Evolutionary conservation across 768 basidiomycete species (phyloP).

Genomic region (Suillus subluteus): DNA sequence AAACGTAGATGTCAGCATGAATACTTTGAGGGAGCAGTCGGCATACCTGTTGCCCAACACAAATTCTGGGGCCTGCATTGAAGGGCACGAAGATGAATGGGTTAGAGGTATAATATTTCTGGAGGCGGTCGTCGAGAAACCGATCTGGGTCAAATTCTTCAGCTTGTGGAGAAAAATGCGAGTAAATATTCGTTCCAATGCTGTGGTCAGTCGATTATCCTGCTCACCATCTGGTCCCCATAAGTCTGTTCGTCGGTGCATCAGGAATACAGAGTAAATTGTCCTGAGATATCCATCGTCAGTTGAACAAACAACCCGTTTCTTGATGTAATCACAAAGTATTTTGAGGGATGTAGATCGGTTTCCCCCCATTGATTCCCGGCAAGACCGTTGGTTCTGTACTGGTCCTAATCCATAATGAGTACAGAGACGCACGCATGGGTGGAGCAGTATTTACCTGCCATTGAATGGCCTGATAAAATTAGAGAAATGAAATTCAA

Average conservation of each 20-base stretch:
- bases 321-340: constrained; percentile 27
- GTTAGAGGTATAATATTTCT: constrained; percentile 57
- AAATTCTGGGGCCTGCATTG: constrained; percentile 43
- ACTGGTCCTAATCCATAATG: constrained; percentile 24
- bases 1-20: constrained; percentile 7
- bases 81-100: constrained; percentile 54
- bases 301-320: neutral
- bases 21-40: neutral
- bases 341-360: constrained; percentile 37
- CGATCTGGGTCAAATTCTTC: constrained; percentile 66
- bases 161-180: constrained; percentile 38
- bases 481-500: too few species aligned
- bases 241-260: constrained; percentile 64
- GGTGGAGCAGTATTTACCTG: constrained; percentile 12
- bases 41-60: constrained; percentile 41
- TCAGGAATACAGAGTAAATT: constrained; percentile 51
- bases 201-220: neutral
- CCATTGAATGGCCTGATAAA: constrained; percentile 29
- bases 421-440: neutral
- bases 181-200: neutral
- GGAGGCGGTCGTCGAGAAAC: constrained; percentile 63
- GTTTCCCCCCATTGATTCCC: constrained; percentile 25
- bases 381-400: constrained; percentile 27
- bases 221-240: constrained; percentile 69
- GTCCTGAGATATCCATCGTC: constrained; percentile 28